These are phyloP conservation scores for Boletus reticuloceps DNA, from an alignment of 768 basidiomycete species.

Conservation along the genomic window DNA sequence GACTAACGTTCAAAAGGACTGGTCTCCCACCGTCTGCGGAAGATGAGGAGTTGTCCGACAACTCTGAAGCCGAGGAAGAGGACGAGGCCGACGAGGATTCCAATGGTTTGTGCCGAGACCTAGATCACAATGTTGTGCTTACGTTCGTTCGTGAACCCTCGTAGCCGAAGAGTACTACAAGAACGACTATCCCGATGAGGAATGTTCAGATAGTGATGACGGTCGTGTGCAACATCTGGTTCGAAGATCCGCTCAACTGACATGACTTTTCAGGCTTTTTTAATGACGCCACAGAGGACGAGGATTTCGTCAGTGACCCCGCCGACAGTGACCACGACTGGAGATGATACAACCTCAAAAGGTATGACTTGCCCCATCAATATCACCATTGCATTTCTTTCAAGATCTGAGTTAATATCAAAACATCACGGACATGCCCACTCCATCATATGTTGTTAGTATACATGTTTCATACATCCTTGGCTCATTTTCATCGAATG, in stretches of 20 bases:
- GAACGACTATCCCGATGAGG: conserved; percentile 82
- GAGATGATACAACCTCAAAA: conserved; percentile 23
- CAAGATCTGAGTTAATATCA: conserved; percentile 19
- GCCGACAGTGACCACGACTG: conserved; percentile 32
- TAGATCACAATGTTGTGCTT: neutral
- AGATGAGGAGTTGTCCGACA: conserved; percentile 54
- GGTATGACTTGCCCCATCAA: conserved; percentile 6
- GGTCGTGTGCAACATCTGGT: conserved; percentile 31
- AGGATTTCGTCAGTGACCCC: conserved; percentile 36
- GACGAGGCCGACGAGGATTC: conserved; percentile 85
- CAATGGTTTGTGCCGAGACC: conserved; percentile 50
- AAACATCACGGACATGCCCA: conserved; percentile 17
- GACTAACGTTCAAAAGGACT: conserved; percentile 39
- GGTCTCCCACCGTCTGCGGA: conserved; percentile 59
- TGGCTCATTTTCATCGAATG: neutral
- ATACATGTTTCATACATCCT: conserved; percentile 17
- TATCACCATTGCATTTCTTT: conserved; percentile 18
- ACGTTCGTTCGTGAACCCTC: neutral
- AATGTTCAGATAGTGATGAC: conserved; percentile 41
- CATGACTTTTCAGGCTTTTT: conserved; percentile 47
- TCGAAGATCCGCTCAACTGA: neutral
- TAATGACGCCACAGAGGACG: conserved; percentile 52
- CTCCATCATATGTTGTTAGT: conserved; percentile 11
- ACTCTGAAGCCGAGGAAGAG: conserved; percentile 63
- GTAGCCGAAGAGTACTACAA: conserved; percentile 81